Conservation (phyloP, 495 filamentous ascomycete species). For the Penicillium lividum region DNA sequence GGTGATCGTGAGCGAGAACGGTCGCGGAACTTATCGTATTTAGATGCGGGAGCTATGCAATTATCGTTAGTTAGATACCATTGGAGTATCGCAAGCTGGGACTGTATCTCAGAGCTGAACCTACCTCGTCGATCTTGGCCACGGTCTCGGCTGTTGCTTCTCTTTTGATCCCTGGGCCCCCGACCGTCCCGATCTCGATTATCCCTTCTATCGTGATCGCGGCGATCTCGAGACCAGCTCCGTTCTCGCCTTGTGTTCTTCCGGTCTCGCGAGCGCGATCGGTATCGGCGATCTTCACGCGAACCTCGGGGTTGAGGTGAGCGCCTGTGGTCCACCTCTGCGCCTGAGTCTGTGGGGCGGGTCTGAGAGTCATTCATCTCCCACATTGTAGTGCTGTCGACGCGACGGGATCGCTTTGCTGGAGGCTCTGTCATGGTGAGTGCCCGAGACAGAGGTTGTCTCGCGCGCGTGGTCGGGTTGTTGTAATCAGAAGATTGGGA, state of each 20-base stretch:
- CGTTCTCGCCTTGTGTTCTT: slow-evolving; percentile 42
- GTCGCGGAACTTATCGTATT: slow-evolving; percentile 42
- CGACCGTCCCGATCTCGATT: slow-evolving; percentile 40
- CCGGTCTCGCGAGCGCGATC: slow-evolving; percentile 46
- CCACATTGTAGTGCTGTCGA: slow-evolving; percentile 57
- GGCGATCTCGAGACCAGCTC: slow-evolving; percentile 50
- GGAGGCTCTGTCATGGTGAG: slow-evolving; percentile 54
- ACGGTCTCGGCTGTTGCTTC: slow-evolving; percentile 50
- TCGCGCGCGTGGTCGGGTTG: slow-evolving; percentile 10
- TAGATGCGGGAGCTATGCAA: slow-evolving; percentile 32
- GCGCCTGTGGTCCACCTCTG: slow-evolving; percentile 42
- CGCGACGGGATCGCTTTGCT: slow-evolving; percentile 54
- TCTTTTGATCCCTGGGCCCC: slow-evolving; percentile 40
- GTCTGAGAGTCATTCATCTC: slow-evolving; percentile 43
- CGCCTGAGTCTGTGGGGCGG: slow-evolving; percentile 30
- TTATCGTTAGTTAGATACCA: background rate
- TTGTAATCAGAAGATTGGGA: background rate
- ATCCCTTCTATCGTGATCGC: slow-evolving; percentile 41
- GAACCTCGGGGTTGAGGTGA: slow-evolving; percentile 29
- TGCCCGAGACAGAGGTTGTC: slow-evolving; percentile 17
- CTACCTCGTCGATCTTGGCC: slow-evolving; percentile 46
- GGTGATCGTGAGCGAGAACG: slow-evolving; percentile 48
- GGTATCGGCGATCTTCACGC: slow-evolving; percentile 42
- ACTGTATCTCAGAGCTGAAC: slow-evolving; percentile 3
- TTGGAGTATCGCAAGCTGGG: background rate